These are phyloP conservation scores for Gossypium schwendimanii DNA, from an alignment of 441 rosid species.

Conservation along the genomic window DNA sequence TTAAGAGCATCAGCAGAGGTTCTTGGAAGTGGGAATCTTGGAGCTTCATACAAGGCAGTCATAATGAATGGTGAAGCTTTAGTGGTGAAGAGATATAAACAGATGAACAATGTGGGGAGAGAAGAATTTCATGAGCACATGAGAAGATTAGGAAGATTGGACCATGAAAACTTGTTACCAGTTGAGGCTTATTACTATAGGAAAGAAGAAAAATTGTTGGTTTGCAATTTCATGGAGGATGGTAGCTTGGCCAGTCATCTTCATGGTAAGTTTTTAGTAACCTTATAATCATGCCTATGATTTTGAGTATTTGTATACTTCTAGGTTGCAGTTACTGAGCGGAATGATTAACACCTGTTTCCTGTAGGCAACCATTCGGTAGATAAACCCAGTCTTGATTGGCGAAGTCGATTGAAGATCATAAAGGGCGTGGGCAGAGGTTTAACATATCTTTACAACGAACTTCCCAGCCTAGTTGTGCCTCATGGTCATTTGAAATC, in stretches of 20 bases:
- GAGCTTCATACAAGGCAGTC: constrained; percentile 80
- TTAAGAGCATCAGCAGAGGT: constrained; percentile 86
- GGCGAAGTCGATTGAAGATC: constrained; percentile 63
- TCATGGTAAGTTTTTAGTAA: constrained; percentile 25
- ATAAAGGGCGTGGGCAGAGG: constrained; percentile 75
- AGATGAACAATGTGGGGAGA: constrained; percentile 70
- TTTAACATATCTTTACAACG: constrained; percentile 57
- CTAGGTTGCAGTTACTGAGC: not conserved
- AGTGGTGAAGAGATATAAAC: constrained; percentile 90
- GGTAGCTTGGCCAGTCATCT: constrained; percentile 84
- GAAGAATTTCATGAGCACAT: constrained; percentile 84
- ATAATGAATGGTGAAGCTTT: constrained; percentile 31
- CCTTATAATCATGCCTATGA: too few relatives aligned
- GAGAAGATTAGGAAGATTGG: constrained; percentile 63
- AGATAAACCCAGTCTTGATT: constrained; percentile 55
- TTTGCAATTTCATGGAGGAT: constrained; percentile 46
- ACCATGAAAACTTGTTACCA: constrained; percentile 67
- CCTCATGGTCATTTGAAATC: constrained; percentile 95
- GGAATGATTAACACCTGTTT: not conserved
- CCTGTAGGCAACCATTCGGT: constrained; percentile 52
- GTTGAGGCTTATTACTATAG: constrained; percentile 74
- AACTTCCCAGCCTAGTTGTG: constrained; percentile 50
- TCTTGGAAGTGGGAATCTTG: constrained; percentile 86
- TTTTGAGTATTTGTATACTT: too few relatives aligned
- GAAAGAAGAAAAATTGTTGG: constrained; percentile 84